Conservation (phyloP, 2,329 filamentous ascomycete species). For the Colletotrichum somersetense region DNA sequence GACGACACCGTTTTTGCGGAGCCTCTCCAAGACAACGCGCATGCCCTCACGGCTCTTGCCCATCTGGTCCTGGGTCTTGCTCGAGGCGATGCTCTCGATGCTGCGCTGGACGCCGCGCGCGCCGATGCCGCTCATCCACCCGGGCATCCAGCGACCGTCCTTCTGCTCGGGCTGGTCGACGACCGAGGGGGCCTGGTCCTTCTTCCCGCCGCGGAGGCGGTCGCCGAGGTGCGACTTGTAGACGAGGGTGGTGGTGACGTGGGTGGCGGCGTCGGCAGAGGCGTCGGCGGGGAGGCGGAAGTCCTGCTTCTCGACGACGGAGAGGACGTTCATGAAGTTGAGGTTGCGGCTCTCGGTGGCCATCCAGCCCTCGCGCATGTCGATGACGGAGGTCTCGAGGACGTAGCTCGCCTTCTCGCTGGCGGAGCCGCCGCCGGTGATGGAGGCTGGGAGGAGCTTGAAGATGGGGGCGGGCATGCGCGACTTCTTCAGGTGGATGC, state of each 20-base stretch:
- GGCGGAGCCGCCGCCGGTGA: constrained; percentile 71
- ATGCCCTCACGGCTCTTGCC: constrained; percentile 87
- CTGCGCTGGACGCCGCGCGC: constrained; percentile 80
- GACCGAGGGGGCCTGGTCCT: constrained; percentile 57
- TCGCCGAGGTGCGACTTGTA: constrained; percentile 81
- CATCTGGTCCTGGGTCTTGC: constrained; percentile 81
- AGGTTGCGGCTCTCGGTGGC: constrained; percentile 83
- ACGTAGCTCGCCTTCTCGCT: constrained; percentile 83
- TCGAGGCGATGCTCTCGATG: constrained; percentile 83
- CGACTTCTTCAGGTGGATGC: constrained; percentile 85
- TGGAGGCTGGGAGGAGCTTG: constrained; percentile 78
- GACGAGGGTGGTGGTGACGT: constrained; percentile 79
- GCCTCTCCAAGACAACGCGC: constrained; percentile 81
- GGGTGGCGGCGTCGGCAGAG: constrained; percentile 61
- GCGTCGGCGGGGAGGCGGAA: constrained; percentile 65
- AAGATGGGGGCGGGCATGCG: constrained; percentile 80
- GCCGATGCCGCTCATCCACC: constrained; percentile 70
- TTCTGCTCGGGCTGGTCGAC: constrained; percentile 54
- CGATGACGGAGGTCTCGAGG: constrained; percentile 82
- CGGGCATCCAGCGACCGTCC: constrained; percentile 64
- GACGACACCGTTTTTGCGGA: constrained; percentile 70
- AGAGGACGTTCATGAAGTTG: constrained; percentile 84
- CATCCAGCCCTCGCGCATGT: constrained; percentile 86
- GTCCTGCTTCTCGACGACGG: constrained; percentile 80
- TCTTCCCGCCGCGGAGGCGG: constrained; percentile 66